phyloP scores from a whole-genome alignment of 495 filamentous ascomycete genomes.

The Gamarada debralockiae region DNA sequence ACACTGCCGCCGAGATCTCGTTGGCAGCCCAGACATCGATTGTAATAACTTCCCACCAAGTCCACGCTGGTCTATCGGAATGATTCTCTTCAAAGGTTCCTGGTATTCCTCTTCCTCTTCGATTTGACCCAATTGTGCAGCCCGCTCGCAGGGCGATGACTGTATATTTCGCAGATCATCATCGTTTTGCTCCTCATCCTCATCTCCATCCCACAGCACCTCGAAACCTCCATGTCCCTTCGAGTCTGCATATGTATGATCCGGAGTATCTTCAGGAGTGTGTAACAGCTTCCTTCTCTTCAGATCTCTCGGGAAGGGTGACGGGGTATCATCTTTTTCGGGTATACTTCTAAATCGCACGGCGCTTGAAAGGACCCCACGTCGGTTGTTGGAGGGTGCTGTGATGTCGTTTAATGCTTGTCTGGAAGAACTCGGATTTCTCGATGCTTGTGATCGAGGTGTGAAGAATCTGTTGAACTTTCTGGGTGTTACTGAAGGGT shows the following conservation, averaged over 20 bases:
- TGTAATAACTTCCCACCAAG: conserved; percentile 15
- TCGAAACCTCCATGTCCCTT: conserved; percentile 30
- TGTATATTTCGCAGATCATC: conserved; percentile 43
- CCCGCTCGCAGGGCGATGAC: conserved; percentile 51
- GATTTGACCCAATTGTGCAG: conserved; percentile 18
- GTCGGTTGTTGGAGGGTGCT: conserved; percentile 56
- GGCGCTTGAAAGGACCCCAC: conserved; percentile 42
- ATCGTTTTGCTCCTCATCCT: too few relatives aligned
- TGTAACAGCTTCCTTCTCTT: conserved; percentile 23
- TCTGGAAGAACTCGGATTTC: conserved; percentile 41
- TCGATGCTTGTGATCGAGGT: conserved; percentile 37
- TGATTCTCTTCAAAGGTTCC: conserved; percentile 23
- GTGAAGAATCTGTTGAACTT: conserved; percentile 84
- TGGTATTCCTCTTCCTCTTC: conserved; percentile 9
- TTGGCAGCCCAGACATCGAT: conserved; percentile 4
- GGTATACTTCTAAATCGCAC: conserved; percentile 21
- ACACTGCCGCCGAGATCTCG: conserved; percentile 12
- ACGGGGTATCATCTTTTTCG: conserved; percentile 13
- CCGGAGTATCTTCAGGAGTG: conserved; percentile 30
- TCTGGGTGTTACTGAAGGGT: conserved; percentile 62
- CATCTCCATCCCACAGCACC: conserved; percentile 39
- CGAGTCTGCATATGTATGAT: conserved; percentile 27
- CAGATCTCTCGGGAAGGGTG: conserved; percentile 18
- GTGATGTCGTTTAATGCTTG: conserved; percentile 69
- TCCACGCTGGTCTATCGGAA: conserved; percentile 10